Percentiles rank a stretch among this genome's conserved stretches.
phyloP scores from a whole-genome alignment of 129 eudicot genomes.

The Scalesia atractyloides region DNA sequence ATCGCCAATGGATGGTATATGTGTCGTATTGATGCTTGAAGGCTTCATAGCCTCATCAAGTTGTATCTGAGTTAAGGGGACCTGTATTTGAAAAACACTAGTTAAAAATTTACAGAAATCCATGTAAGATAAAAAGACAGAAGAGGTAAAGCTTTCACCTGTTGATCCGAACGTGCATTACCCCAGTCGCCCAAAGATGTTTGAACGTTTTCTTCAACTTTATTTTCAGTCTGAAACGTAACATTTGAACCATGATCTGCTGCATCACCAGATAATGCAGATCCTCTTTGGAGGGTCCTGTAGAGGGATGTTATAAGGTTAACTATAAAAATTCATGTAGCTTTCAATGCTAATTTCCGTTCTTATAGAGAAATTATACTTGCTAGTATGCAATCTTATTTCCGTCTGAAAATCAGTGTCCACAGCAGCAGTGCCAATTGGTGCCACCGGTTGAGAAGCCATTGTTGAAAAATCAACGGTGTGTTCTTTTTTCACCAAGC shows the following conservation, averaged over 20 bases:
- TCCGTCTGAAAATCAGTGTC: constrained; percentile 42
- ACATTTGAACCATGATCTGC: constrained; percentile 40
- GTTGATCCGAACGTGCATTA: constrained; percentile 47
- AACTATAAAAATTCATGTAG: background rate
- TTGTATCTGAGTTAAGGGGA: constrained; percentile 87
- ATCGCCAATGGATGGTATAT: constrained; percentile 54
- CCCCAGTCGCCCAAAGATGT: constrained; percentile 58
- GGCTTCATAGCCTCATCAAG: constrained; percentile 96
- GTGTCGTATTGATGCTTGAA: constrained; percentile 47
- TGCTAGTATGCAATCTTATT: constrained; percentile 42
- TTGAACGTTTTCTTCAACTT: constrained; percentile 45
- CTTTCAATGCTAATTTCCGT: constrained; percentile 12
- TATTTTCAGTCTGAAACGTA: constrained; percentile 52
- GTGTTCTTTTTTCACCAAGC: constrained; percentile 46
- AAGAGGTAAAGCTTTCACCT: constrained; percentile 33
- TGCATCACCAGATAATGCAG: constrained; percentile 44
- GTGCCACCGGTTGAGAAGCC: constrained; percentile 60
- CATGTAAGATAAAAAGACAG: background rate
- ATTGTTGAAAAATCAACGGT: constrained; percentile 37
- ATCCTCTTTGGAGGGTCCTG: constrained; percentile 55
- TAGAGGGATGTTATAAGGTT: constrained; percentile 9
- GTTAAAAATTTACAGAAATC: background rate
- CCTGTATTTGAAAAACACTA: constrained; percentile 44
- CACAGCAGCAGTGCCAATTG: constrained; percentile 67
- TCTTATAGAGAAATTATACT: constrained; percentile 39